Evolutionary conservation across 257 asterid species (phyloP).

Genomic region (Cordia subcordata): DNA sequence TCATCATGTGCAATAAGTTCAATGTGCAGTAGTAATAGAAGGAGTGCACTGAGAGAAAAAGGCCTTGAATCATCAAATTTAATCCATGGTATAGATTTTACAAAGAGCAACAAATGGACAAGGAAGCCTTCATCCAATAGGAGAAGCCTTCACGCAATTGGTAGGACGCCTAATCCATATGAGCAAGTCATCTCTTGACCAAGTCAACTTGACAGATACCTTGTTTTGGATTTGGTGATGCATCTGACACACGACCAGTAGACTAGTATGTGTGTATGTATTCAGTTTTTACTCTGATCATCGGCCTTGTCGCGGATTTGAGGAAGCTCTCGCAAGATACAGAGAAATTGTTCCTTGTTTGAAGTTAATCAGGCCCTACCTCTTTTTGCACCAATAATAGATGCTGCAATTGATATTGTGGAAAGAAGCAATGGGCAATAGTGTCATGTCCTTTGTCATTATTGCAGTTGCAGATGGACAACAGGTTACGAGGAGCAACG

Average conservation of each 20-base stretch:
- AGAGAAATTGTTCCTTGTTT: constrained; percentile 63
- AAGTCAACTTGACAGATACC: constrained; percentile 84
- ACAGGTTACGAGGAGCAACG: constrained; percentile 71
- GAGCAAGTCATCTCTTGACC: constrained; percentile 95
- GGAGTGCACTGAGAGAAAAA: constrained; percentile 65
- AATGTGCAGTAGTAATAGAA: constrained; percentile 15
- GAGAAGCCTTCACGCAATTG: constrained; percentile 76
- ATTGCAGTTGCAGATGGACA: constrained; percentile 96
- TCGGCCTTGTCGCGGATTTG: constrained; percentile 87
- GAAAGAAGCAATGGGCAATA: constrained; percentile 73
- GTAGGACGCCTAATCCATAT: constrained; percentile 57
- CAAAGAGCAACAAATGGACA: constrained; percentile 94
- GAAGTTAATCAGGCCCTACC: constrained; percentile 82
- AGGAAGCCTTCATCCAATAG: constrained; percentile 68
- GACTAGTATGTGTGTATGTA: too few species aligned
- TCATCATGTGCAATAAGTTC: constrained; percentile 33
- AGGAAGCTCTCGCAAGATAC: constrained; percentile 75
- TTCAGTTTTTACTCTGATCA: constrained; percentile 86
- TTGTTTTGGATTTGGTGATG: constrained; percentile 89
- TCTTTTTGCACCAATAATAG: constrained; percentile 81
- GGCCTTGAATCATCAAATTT: constrained; percentile 86
- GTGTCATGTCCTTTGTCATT: constrained; percentile 87
- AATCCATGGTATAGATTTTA: constrained; percentile 85
- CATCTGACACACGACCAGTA: constrained; percentile 77
- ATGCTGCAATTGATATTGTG: constrained; percentile 75